Base-by-base conservation (phyloP, 2,329 filamentous ascomycete species). In the Drechslera avenae region DNA sequence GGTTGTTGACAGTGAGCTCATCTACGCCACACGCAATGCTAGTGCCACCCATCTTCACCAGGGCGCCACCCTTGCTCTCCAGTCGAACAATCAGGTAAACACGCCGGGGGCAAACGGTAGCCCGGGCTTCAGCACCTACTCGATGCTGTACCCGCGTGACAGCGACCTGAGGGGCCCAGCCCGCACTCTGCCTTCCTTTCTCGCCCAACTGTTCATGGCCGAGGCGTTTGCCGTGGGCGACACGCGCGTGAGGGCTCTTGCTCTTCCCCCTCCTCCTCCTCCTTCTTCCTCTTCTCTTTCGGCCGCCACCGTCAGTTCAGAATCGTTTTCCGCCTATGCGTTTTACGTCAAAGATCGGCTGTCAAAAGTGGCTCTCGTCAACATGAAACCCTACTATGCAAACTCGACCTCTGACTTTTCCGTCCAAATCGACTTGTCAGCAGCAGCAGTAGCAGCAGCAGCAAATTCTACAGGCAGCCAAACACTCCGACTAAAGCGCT, bases 41-140 rank as follows among this genome's bases (percentile, higher is more conserved):
- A 44, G 28, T 9, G 23, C 35, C 6, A 34, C 50, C 1, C 34
- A 50, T 31, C 39, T 56, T 7, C 50, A 54, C 19, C 53, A 54
- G n/a, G 53, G 53, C 18, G 53, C 53, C 8, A 54, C 53, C 1
- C 50, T 56, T 10, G 50, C 50, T 8, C 39, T 53, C 4, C 50
- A 56, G 17, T 53, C 50, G 0, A 50, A 56, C 12, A 19, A 56
- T 12, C 50, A 56, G 19, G 37, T 56, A 28, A 56, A 56, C 19
- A 46, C 32, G 7, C 53, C 53, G 2, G 50, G 46, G n/a, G 50
- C 33, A 4, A 54, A 56, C 10, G 50, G 53, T 17, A 48, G 39
- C 16, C 52, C 52, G 8, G 52, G 52, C 1, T 55, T 44, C 21
- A 52, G 49, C 40, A 55, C 49, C 3, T 55, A 55, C 14, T 55